Percentiles rank a stretch among this genome's conserved stretches.
These are phyloP conservation scores for Ogataea hybrid DNA, from an alignment of 1,139 yeast species.

Conservation along the genomic window DNA sequence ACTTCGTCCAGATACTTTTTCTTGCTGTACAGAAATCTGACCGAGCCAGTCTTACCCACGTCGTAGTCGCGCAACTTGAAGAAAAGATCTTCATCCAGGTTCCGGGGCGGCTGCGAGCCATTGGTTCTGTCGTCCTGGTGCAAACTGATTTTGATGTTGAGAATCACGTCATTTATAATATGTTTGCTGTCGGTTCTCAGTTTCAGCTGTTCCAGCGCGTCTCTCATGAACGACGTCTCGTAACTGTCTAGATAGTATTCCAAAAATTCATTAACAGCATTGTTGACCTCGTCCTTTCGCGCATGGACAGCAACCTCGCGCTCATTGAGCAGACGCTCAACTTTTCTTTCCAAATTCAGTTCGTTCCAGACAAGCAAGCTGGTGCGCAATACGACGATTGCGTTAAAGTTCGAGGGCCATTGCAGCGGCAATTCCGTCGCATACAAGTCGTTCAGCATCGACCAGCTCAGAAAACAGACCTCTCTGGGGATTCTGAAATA, in stretches of 20 bases:
- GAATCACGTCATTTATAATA: constrained; percentile 21
- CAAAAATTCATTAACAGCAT: constrained; percentile 34
- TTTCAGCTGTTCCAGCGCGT: constrained; percentile 19
- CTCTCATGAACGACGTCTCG: constrained; percentile 23
- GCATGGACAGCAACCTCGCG: constrained; percentile 11
- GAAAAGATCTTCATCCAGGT: constrained; percentile 23
- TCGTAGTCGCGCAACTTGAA: constrained; percentile 30
- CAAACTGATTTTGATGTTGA: constrained; percentile 29
- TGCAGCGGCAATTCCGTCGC: constrained; percentile 69
- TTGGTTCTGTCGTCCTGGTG: constrained; percentile 10
- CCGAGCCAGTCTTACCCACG: constrained; percentile 28
- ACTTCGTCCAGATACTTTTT: constrained; percentile 26
- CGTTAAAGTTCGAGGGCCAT: constrained; percentile 78
- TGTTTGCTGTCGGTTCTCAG: constrained; percentile 19
- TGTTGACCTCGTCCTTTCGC: constrained; percentile 6
- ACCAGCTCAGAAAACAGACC: constrained; percentile 65
- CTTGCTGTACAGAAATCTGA: constrained; percentile 31
- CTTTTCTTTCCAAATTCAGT: constrained; percentile 18
- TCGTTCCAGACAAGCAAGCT: constrained; percentile 41
- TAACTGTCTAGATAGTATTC: constrained; percentile 31
- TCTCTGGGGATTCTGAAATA: constrained; percentile 45
- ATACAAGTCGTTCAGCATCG: constrained; percentile 69
- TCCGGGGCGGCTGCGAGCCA: neutral
- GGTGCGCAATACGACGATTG: constrained; percentile 60
- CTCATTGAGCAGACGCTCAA: constrained; percentile 18